phyloP scores from a whole-genome alignment of 2,329 filamentous ascomycete species.

The Penicillium capsulatum region DNA sequence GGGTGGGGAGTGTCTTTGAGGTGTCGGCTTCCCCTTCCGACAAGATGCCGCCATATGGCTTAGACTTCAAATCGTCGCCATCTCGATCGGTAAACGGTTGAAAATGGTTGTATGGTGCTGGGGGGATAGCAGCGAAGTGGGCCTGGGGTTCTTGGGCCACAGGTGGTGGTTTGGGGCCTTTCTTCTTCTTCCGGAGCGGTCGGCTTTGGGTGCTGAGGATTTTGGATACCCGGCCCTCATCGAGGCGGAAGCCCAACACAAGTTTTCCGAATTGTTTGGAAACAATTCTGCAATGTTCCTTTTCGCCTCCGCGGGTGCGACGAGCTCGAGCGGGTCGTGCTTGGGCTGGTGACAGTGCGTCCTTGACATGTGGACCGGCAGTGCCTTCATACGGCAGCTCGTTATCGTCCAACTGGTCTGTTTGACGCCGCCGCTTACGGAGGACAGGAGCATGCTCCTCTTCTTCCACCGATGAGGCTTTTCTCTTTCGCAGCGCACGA shows the following conservation, averaged over 20 bases:
- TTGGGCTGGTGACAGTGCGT: constrained; percentile 17
- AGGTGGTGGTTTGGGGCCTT: constrained; percentile 40
- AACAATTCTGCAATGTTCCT: constrained; percentile 39
- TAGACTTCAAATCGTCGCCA: constrained; percentile 80
- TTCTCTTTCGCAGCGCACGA: constrained; percentile 75
- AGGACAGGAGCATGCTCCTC: constrained; percentile 45
- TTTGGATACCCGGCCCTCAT: constrained; percentile 55
- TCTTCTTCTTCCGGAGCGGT: constrained; percentile 52
- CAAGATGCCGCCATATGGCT: constrained; percentile 92
- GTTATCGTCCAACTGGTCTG: constrained; percentile 21
- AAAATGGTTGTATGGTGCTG: constrained; percentile 68
- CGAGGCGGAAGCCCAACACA: constrained; percentile 57
- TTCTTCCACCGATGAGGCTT: constrained; percentile 65
- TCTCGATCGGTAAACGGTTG: constrained; percentile 88
- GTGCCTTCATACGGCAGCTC: constrained; percentile 20
- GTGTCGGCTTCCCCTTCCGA: constrained; percentile 88
- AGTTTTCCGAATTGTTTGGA: constrained; percentile 45
- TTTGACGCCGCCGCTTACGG: constrained; percentile 49
- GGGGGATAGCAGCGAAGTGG: constrained; percentile 58
- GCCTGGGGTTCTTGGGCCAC: constrained; percentile 46
- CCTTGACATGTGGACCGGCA: constrained; percentile 12
- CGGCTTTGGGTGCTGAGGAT: constrained; percentile 59
- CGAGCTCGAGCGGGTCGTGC: constrained; percentile 61
- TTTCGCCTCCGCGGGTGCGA: constrained; percentile 48
- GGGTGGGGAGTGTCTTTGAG: constrained; percentile 74